Conservation (phyloP, 78 protist genomes). For the Dictyostelium brefeldianum region DNA sequence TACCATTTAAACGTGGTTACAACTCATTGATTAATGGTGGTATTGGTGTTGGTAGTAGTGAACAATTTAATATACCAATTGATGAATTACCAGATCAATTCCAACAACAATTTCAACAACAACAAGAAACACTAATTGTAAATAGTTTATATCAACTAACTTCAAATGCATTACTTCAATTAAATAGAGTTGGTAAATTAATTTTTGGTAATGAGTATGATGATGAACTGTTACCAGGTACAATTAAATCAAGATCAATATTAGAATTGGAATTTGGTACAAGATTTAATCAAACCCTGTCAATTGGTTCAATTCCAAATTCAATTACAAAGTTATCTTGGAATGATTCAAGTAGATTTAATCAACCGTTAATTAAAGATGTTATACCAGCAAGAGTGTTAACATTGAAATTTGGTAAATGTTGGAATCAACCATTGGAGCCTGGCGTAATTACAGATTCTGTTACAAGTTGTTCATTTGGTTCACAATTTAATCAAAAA, state of each 20-base stretch:
- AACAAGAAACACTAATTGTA: not conserved
- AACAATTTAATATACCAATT: conserved; percentile 10
- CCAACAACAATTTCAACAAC: not conserved
- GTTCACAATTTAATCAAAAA: not conserved
- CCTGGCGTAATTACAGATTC: not conserved
- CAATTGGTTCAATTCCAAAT: not conserved
- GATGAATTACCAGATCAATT: not conserved
- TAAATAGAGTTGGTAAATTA: not conserved
- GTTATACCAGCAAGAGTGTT: not conserved
- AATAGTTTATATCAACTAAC: not conserved
- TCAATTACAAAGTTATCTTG: not conserved
- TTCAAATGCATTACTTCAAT: not conserved
- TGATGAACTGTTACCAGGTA: conserved; percentile 21
- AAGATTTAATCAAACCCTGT: not conserved
- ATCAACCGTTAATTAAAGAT: not conserved
- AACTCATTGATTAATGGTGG: not conserved
- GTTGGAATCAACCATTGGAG: not conserved
- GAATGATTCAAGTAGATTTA: not conserved
- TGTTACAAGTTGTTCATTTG: not conserved
- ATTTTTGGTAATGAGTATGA: not conserved
- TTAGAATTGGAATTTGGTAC: not conserved
- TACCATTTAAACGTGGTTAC: not conserved
- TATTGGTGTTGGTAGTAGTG: not conserved
- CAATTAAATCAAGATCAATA: conserved; percentile 23
- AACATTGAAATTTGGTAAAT: not conserved